Evolutionary conservation across 208 protist species (phyloP).

Genomic region (Hexamita inflata): DNA sequence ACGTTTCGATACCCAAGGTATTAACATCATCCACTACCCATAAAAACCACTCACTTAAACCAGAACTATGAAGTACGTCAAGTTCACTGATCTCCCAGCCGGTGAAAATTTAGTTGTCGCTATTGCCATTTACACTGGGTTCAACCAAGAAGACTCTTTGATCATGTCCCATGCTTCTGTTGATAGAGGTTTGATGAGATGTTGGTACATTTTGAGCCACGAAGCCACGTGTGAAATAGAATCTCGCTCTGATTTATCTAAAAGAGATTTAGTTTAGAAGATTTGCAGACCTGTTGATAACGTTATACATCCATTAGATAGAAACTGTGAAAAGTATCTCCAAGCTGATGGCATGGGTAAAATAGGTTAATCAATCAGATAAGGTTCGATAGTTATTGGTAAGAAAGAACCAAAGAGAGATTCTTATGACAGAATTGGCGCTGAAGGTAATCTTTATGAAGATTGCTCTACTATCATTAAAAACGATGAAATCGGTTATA

Average conservation of each 20-base stretch:
- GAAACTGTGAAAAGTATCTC: not conserved
- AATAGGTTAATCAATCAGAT: not conserved
- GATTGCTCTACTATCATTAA: not conserved
- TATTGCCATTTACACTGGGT: constrained; percentile 96
- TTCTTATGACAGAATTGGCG: not conserved
- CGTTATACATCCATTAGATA: not conserved
- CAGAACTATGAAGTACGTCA: constrained; percentile 69
- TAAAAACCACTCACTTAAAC: constrained; percentile 63
- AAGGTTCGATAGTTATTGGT: not conserved
- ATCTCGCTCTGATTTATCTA: not conserved
- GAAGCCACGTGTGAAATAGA: not conserved
- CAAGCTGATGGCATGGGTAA: constrained; percentile 5
- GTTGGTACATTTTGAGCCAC: not conserved
- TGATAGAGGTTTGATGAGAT: constrained; percentile 66
- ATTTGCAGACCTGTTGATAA: not conserved
- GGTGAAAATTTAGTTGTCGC: constrained; percentile 97
- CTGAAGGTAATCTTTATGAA: not conserved
- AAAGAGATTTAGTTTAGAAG: not conserved
- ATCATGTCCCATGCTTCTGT: constrained; percentile 89
- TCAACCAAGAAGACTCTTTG: constrained; percentile 99
- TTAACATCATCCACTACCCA: constrained; percentile 82
- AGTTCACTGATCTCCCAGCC: constrained; percentile 82
- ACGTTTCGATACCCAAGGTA: constrained; percentile 78
- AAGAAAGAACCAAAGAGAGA: not conserved
- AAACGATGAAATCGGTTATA: constrained; percentile 20